Evolutionary conservation across 305 asterid genomes (phyloP).

Genomic region (Fraxinus greggii): DNA sequence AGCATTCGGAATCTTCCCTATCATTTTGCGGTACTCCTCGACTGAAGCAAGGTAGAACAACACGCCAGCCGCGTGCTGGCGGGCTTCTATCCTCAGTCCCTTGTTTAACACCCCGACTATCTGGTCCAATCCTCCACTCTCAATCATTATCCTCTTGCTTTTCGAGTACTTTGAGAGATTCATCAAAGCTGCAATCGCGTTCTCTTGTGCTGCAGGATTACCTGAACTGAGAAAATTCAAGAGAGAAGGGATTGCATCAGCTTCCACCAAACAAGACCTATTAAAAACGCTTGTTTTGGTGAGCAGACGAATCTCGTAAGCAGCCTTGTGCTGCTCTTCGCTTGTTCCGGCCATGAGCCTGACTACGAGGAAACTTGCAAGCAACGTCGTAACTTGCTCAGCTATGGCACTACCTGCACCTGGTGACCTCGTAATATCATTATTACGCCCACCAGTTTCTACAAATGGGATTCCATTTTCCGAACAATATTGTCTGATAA

Average conservation of each 20-base stretch:
- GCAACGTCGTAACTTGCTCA: slow-evolving; percentile 47
- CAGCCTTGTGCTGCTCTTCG: slow-evolving; percentile 46
- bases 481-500: slow-evolving; percentile 42
- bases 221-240: slow-evolving; percentile 40
- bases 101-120: slow-evolving; percentile 43
- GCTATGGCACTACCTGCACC: slow-evolving; percentile 41
- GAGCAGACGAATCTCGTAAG: slow-evolving; percentile 69
- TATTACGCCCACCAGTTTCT: slow-evolving; percentile 32
- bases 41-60: slow-evolving; percentile 72
- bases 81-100: slow-evolving; percentile 53
- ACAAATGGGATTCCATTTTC: slow-evolving; percentile 37
- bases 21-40: slow-evolving; percentile 50
- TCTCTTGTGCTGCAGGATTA: slow-evolving; percentile 47
- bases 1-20: slow-evolving; percentile 50
- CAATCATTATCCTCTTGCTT: slow-evolving; percentile 43
- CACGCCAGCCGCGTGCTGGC: slow-evolving; percentile 75
- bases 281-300: slow-evolving; percentile 76
- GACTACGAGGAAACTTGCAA: slow-evolving; percentile 51
- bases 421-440: slow-evolving; percentile 15
- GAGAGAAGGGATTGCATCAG: slow-evolving; percentile 50
- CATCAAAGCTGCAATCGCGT: slow-evolving; percentile 57
- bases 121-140: slow-evolving; percentile 44
- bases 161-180: slow-evolving; percentile 54
- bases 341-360: slow-evolving; percentile 40
- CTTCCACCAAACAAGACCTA: slow-evolving; percentile 72